Evolutionary conservation across 2,329 filamentous ascomycete genomes (phyloP).

Genomic region (Aspergillus aculeatinus): DNA sequence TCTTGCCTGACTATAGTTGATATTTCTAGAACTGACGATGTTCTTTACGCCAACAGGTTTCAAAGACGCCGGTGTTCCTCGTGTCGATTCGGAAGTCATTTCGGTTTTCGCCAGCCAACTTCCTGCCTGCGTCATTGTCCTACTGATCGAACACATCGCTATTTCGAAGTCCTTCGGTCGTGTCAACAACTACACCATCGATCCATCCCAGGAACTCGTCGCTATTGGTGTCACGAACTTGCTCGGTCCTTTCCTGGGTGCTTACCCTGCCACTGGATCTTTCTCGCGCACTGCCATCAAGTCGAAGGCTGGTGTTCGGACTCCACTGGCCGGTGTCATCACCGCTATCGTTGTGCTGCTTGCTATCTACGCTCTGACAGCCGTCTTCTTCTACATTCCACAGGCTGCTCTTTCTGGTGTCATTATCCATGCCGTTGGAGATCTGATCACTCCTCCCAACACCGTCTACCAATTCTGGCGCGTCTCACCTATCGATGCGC

Average conservation of each 20-base stretch:
- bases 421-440: conserved; percentile 93
- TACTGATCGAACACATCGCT: conserved; percentile 94
- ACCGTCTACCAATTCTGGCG: conserved; percentile 94
- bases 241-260: conserved; percentile 86
- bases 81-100: conserved; percentile 65
- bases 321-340: conserved; percentile 84
- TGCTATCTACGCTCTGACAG: conserved; percentile 83
- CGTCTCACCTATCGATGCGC: conserved; percentile 82
- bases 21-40: not conserved
- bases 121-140: conserved; percentile 85
- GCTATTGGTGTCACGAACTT: conserved; percentile 90
- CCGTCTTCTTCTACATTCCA: conserved; percentile 92
- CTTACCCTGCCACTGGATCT: conserved; percentile 88
- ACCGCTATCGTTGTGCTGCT: conserved; percentile 82
- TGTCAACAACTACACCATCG: conserved; percentile 93
- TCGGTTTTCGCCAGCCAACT: conserved; percentile 68
- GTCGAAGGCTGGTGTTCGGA: conserved; percentile 91
- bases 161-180: conserved; percentile 96
- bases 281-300: conserved; percentile 97
- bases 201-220: conserved; percentile 93
- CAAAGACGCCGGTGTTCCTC: conserved; percentile 71
- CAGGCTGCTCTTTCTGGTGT: conserved; percentile 77
- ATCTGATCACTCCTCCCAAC: conserved; percentile 87
- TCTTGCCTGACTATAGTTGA: not conserved
- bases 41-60: conserved; percentile 58